Base-by-base conservation (phyloP, 441 rosid genomes). In the Bruguiera hainesii region DNA sequence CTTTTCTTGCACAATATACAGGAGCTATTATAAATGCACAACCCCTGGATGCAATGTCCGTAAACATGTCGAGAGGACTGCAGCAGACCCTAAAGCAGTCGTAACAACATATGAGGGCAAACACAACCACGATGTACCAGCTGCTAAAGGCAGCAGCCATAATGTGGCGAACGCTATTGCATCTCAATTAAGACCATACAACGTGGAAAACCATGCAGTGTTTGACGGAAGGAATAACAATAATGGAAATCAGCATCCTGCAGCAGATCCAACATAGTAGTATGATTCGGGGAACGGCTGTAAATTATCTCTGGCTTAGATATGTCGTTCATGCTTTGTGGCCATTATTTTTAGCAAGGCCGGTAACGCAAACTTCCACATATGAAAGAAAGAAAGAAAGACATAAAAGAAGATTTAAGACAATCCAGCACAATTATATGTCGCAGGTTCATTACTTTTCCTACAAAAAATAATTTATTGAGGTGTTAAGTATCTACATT, bases 1-100 rank as follows among this genome's bases (percentile, higher is more conserved):
- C 37, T 26, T 25, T 71, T 48, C 46, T 7, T 70, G 33, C 1
- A 20, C 52, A 31, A 63, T 80, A 39, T 53, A 42, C 79, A 93
- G 98, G 89, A 91, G 95, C 69, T 93, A 93, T 77, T 93, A 93
- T 76, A 87, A 86, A 79, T 93, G 97, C 86, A 87, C 96, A 66
- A 86, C 90, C n/a, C 78, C 65, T 0, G 93, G 89, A 63, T 90
- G 98, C 91, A 87, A 83, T 61, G 97, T 87, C 56, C 84, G 91
- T n/a, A 93, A 93, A 83, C 96, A 85, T 21, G 88, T 90, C 18
- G 97, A 90, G 77, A 82, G 95, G 78, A 94, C 93, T 74, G 85
- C 93, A 19, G 48, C 86, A 3, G 91, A 93, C 70, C 82, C 90
- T 39, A 80, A 78, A 73, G 90, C 93, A 33, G 89, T 93, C 50